A percentile compares a stretch with the other conserved stretches of the same genome.
phyloP scores from a whole-genome alignment of 108 stramenopile species.

The Fragilaria crotonensis region DNA sequence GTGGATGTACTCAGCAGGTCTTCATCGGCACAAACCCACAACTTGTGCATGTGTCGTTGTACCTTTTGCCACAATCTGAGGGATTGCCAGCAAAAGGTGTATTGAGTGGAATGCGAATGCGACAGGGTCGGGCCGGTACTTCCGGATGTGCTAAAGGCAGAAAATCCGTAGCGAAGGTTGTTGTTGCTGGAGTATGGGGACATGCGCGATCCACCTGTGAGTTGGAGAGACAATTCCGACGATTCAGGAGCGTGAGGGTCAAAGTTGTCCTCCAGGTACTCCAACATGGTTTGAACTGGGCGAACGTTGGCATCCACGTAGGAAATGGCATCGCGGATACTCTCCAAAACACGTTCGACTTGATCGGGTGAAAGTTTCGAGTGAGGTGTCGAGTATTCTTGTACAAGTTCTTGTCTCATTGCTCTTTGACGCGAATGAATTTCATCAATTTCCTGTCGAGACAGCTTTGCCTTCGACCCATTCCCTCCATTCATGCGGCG shows the following conservation, averaged over 20 bases:
- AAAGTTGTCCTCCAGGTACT: conserved; percentile 55
- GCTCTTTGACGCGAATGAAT: conserved; percentile 18
- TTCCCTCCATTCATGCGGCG: conserved; percentile 21
- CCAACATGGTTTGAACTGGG: conserved; percentile 62
- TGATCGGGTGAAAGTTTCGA: conserved; percentile 34
- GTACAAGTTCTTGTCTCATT: conserved; percentile 18
- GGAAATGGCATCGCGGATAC: conserved; percentile 64
- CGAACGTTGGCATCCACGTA: conserved; percentile 52
- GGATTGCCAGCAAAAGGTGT: conserved; percentile 68
- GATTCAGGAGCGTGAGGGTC: conserved; percentile 28
- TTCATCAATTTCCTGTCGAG: conserved; percentile 13
- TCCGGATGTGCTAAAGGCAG: conserved; percentile 24
- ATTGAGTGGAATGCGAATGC: conserved; percentile 79
- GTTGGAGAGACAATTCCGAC: conserved; percentile 25
- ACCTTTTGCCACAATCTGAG: conserved; percentile 72
- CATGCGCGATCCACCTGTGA: conserved; percentile 10
- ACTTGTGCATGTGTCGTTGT: conserved; percentile 60
- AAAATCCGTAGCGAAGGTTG: conserved; percentile 32
- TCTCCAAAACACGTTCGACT: conserved; percentile 49
- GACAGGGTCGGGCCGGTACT: conserved; percentile 55
- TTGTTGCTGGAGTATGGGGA: conserved; percentile 4
- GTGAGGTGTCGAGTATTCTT: background rate
- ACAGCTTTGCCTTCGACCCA: conserved; percentile 4
- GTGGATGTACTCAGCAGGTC: conserved; percentile 45
- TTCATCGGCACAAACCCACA: conserved; percentile 65